A percentile compares a stretch with the other conserved stretches of the same genome.
Evolutionary conservation across 345 rosid genomes (phyloP).

Genomic region (Lepidium sativum): DNA sequence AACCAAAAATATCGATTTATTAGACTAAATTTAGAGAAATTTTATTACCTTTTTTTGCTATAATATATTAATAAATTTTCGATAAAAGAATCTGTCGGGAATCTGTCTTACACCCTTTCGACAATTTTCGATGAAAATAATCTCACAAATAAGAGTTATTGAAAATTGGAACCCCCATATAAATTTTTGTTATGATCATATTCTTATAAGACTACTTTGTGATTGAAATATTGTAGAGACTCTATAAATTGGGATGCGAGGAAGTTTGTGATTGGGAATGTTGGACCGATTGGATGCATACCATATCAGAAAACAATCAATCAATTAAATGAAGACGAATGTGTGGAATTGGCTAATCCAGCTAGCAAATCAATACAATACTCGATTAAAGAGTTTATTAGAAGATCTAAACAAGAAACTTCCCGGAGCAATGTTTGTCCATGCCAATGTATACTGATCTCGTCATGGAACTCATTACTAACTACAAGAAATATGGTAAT

Average conservation of each 20-base stretch:
- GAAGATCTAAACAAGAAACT: slow-evolving; percentile 34
- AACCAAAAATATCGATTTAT: background rate
- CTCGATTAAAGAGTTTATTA: slow-evolving; percentile 33
- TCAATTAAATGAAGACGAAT: slow-evolving; percentile 34
- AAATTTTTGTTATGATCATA: background rate
- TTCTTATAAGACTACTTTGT: background rate
- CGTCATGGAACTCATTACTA: slow-evolving; percentile 46
- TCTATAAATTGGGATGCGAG: slow-evolving; percentile 57
- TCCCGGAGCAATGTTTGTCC: slow-evolving; percentile 39
- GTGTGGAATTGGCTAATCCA: slow-evolving; percentile 49
- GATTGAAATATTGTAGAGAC: slow-evolving; percentile 41
- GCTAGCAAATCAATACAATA: slow-evolving; percentile 53
- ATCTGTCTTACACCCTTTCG: too few relatives aligned
- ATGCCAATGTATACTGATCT: slow-evolving; percentile 51
- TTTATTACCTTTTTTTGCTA: background rate
- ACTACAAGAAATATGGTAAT: slow-evolving; percentile 44
- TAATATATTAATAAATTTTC: too few relatives aligned
- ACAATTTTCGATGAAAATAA: too few relatives aligned
- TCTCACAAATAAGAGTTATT: too few relatives aligned
- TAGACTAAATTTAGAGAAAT: background rate
- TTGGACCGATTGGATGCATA: slow-evolving; percentile 81
- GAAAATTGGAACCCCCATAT: too few relatives aligned
- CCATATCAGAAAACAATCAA: slow-evolving; percentile 55
- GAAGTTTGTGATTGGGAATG: slow-evolving; percentile 52
- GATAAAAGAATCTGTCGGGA: background rate